Evolutionary conservation across 352 stramenopile species (phyloP), one percentile per base, ranked within the genome.

Genomic region (Achlya hypogyna): DNA sequence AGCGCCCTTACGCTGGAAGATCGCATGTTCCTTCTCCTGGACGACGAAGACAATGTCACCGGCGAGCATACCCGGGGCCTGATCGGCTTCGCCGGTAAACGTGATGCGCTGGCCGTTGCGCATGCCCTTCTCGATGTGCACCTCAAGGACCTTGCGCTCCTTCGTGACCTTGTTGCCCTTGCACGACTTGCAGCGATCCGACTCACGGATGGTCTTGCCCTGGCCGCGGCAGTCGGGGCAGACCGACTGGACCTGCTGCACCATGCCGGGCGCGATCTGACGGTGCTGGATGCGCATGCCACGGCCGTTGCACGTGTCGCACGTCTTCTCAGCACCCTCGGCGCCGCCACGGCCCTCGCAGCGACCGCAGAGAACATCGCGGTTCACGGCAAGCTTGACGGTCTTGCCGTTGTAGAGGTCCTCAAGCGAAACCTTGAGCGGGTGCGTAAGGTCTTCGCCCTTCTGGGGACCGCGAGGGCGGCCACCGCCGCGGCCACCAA

Each of bases 391-490:
- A 25, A 99, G 78, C 71, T 98, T 98, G 53, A 98, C 91, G 9
- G 93, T 99, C 78, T 99, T 99, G 73, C 97, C 97, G 71, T 99
- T 99, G 88, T 99, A 99, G 51, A 99, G 75, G 71, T 99, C 96
- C 75, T 99, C 96, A 45, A 99, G 80, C 53, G 88, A 97, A 23
- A 99, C 95, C 75, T 97, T 97, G 64, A 98, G 79, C 35, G 90
- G 89, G 79, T 98, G 92, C 54, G 82, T 91, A 62, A 98, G 82
- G 72, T 98, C 91, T 52, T 98, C 93, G 58, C 96, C 96, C 78
- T 98, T 98, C 69, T 96, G 89, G 10, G 95, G 94, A n/a, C 95
- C 95, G 42, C 78, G 74, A 56, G 74, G 79, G 35, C 83, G 73
- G 35, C 88, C 72, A 12, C 81, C 70, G 25, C 87, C 79, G 27